Evolutionary conservation across 2,329 filamentous ascomycete genomes (phyloP), one percentile per base, ranked within the genome.

Genomic region (Penicillium sp.): DNA sequence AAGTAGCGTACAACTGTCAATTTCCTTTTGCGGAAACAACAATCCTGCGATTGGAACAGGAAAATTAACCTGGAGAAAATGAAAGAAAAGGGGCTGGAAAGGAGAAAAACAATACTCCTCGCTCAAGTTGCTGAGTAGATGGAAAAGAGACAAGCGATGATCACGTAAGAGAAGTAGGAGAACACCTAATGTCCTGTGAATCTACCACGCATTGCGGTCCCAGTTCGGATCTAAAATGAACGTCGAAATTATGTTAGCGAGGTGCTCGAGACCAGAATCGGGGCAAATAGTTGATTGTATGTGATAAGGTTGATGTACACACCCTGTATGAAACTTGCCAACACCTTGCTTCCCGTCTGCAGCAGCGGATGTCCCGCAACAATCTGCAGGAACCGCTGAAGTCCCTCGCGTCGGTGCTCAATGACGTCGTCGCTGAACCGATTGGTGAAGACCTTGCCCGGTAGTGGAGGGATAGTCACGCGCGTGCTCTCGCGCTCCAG

Each of bases 391-490:
- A 99, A 99, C 75, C 96, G 88, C 82, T 99, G 93, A 68, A 99
- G 82, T 1, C 95, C 95, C 70, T 94, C 91, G 65, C 94, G 84
- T 57, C 95, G 85, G 73, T 96, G 92, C 83, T 98, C 95, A 76
- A 99, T 99, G 72, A 99, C 94, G 76, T 97, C 93, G 80, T 99
- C 95, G 72, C 91, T 96, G 82, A 99, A 99, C 51, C 95, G 88
- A 79, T 98, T 98, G 55, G 94, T 97, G 71, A 98, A 97, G 58
- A 99, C 95, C 80, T 98, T 99, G 55, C 95, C 95, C 0, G 95
- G 95, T 65, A 99, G 82, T 5, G 95, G 94, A 0, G 95, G 95
- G 73, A 99, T 99, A 25, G 93, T 97, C 60, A 99, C 95, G 67
- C 94, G 87, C 60, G 93, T 93, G 71, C 87, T 91, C 81, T 99